Percentiles rank a stretch among this genome's conserved stretches.
phyloP scores from a whole-genome alignment of 345 rosid genomes.

The Citrus unshiu region DNA sequence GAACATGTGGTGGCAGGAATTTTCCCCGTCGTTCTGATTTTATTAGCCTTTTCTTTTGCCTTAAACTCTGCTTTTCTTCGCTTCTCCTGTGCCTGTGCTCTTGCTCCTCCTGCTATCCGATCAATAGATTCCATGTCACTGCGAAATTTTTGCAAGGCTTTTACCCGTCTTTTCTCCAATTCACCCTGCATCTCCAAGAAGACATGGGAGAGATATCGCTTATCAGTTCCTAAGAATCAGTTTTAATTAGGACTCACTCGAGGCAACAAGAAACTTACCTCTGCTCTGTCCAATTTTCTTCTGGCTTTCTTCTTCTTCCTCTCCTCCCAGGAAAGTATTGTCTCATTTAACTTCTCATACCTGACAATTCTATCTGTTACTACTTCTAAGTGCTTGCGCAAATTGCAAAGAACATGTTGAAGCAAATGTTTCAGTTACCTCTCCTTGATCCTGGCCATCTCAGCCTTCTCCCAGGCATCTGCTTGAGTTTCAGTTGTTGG shows the following conservation, averaged over 20 bases:
- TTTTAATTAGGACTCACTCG: not conserved
- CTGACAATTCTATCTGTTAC: slow-evolving; percentile 34
- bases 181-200: slow-evolving; percentile 39
- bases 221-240: slow-evolving; percentile 9
- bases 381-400: not conserved
- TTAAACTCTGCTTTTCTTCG: slow-evolving; percentile 46
- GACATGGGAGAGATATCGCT: not conserved
- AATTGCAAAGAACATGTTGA: not conserved
- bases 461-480: slow-evolving; percentile 57
- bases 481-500: slow-evolving; percentile 29
- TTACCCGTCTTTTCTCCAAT: slow-evolving; percentile 34
- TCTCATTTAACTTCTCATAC: slow-evolving; percentile 39
- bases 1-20: slow-evolving; percentile 43
- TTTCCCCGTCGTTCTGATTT: slow-evolving; percentile 49
- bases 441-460: slow-evolving; percentile 43
- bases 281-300: slow-evolving; percentile 39
- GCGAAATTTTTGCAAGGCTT: slow-evolving; percentile 36
- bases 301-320: slow-evolving; percentile 53
- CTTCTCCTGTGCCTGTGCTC: slow-evolving; percentile 50
- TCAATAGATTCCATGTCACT: slow-evolving; percentile 39
- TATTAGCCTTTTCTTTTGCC: slow-evolving; percentile 65
- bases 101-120: slow-evolving; percentile 48
- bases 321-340: slow-evolving; percentile 59
- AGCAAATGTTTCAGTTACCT: slow-evolving; percentile 28
- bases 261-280: slow-evolving; percentile 42